phyloP scores from a whole-genome alignment of 2,329 filamentous ascomycete genomes.

The Ophiostoma novo-ulmi region DNA sequence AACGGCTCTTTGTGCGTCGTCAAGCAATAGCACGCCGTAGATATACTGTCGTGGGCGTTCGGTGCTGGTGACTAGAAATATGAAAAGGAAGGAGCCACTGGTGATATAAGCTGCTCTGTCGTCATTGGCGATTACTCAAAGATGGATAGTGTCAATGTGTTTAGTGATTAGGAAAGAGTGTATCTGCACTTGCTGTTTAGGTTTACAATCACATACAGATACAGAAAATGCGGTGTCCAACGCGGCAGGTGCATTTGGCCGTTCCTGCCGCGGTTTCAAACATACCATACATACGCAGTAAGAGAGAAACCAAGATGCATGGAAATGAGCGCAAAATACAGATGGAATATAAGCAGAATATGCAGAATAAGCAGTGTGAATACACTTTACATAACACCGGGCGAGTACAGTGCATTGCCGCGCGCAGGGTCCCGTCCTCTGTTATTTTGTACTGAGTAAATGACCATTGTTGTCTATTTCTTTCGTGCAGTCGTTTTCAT shows the following conservation, averaged over 20 bases:
- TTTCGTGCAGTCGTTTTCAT: neutral
- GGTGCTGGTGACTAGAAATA: neutral
- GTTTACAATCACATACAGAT: neutral
- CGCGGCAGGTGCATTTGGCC: neutral
- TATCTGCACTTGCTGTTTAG: neutral
- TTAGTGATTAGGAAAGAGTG: neutral
- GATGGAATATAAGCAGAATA: neutral
- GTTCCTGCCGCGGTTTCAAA: slow-evolving; percentile 1
- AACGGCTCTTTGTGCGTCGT: slow-evolving; percentile 10
- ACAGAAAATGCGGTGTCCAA: neutral
- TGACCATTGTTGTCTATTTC: neutral
- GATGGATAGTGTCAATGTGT: neutral
- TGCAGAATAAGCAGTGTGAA: neutral
- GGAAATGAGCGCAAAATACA: neutral
- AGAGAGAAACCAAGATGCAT: neutral
- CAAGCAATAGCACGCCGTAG: neutral
- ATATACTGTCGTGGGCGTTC: slow-evolving; percentile 1
- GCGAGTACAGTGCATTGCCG: neutral
- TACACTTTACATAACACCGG: neutral
- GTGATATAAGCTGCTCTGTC: neutral
- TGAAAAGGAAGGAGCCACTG: neutral
- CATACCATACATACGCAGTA: neutral
- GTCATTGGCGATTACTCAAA: neutral
- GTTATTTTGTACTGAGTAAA: neutral
- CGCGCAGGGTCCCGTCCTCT: slow-evolving; percentile 10